Percentiles rank a stretch among this genome's conserved stretches.
These are phyloP conservation scores for Amanita pseudoporphyria DNA, from an alignment of 768 basidiomycete genomes.

Conservation along the genomic window DNA sequence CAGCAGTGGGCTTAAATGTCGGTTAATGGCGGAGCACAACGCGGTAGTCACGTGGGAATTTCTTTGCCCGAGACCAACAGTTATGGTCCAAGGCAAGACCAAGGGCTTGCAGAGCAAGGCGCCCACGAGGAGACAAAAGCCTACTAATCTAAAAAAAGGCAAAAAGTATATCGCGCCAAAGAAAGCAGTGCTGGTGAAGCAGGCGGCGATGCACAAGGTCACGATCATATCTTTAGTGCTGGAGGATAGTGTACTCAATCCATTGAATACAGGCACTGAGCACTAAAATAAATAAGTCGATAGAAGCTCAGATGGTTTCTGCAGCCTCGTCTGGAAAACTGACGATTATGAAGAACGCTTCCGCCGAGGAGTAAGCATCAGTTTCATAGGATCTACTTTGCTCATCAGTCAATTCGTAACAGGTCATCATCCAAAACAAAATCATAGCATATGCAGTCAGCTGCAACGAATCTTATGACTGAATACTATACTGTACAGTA, in stretches of 20 bases:
- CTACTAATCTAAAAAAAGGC: conserved; percentile 72
- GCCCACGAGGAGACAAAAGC: conserved; percentile 50
- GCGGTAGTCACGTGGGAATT: conserved; percentile 24
- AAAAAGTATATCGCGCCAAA: conserved; percentile 73
- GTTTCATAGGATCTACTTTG: neutral
- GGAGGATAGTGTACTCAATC: neutral
- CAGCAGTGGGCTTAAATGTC: conserved; percentile 21
- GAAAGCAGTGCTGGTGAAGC: conserved; percentile 62
- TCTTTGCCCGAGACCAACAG: conserved; percentile 1
- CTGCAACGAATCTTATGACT: neutral
- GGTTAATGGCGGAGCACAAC: conserved; percentile 32
- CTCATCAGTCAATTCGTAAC: neutral
- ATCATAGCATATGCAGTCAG: neutral
- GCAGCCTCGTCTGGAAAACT: conserved; percentile 86
- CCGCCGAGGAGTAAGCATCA: conserved; percentile 28
- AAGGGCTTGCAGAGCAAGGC: conserved; percentile 63
- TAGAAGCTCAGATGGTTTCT: conserved; percentile 84
- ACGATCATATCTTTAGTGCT: neutral
- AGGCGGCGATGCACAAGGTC: conserved; percentile 74
- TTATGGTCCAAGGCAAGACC: conserved; percentile 77
- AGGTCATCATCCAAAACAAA: conserved; percentile 1
- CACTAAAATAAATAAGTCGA: conserved; percentile 86
- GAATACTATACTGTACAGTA: neutral
- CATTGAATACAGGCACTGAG: conserved; percentile 51
- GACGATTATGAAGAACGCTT: conserved; percentile 80